Evolutionary conservation across 306 rosid genomes (phyloP).

Genomic region (Lathyrus oleraceus): DNA sequence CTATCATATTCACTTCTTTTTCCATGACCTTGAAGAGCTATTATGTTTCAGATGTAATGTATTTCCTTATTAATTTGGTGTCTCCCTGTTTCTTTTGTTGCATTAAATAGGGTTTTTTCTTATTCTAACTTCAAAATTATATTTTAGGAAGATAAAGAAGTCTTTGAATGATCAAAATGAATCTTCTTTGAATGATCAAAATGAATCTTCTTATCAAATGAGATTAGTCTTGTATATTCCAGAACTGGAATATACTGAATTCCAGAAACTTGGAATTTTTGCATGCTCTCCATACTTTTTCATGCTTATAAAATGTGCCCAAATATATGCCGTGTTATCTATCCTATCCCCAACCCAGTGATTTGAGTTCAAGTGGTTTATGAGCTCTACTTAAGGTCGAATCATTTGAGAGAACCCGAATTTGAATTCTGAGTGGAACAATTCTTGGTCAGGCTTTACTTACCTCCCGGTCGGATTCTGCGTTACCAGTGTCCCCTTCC

Average conservation of each 20-base stretch:
- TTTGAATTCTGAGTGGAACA: too few relatives aligned
- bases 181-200: slow-evolving; percentile 8
- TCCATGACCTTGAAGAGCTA: not conserved
- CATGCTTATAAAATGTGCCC: slow-evolving; percentile 5
- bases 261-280: not conserved
- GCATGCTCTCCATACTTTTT: not conserved
- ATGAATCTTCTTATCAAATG: not conserved
- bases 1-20: slow-evolving; percentile 13
- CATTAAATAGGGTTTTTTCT: slow-evolving; percentile 7
- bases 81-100: not conserved
- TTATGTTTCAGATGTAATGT: slow-evolving; percentile 17
- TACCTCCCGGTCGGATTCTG: too few relatives aligned
- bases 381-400: too few relatives aligned
- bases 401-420: too few relatives aligned
- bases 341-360: too few relatives aligned
- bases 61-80: slow-evolving; percentile 8
- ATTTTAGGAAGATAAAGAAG: slow-evolving; percentile 28
- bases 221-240: slow-evolving; percentile 1
- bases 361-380: too few relatives aligned
- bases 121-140: not conserved
- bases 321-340: not conserved
- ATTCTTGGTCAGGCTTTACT: too few relatives aligned
- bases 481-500: too few relatives aligned
- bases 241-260: slow-evolving; percentile 9
- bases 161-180: not conserved